A percentile compares a stretch with the other conserved stretches of the same genome.
Conservation (phyloP, 2,329 filamentous ascomycete species). For the Colletotrichum sp. region DNA sequence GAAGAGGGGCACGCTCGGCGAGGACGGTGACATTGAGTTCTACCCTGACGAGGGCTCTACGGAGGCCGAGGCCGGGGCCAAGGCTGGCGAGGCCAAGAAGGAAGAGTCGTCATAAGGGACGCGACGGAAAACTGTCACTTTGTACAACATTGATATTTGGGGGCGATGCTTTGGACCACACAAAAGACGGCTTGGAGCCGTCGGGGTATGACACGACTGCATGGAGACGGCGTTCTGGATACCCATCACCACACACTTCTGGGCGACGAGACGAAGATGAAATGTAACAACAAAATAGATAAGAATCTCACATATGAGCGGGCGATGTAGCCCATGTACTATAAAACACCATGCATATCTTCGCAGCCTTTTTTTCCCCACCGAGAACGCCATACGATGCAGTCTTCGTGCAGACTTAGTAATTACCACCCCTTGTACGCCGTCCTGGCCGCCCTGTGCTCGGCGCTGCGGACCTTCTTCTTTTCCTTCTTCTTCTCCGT, state of each 20-base stretch:
- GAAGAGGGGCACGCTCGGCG: conserved; percentile 72
- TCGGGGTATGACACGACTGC: conserved; percentile 7
- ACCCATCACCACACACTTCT: neutral
- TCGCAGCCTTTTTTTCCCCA: neutral
- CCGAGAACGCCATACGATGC: conserved; percentile 22
- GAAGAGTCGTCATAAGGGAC: neutral
- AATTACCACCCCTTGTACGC: conserved; percentile 63
- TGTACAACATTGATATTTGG: neutral
- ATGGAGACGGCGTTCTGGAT: conserved; percentile 14
- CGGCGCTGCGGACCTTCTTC: conserved; percentile 77
- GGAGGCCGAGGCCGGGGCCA: neutral
- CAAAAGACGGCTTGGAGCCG: neutral
- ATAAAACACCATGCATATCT: conserved; percentile 6
- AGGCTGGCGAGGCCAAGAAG: neutral
- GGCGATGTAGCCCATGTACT: conserved; percentile 15
- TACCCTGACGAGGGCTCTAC: conserved; percentile 72
- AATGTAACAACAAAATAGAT: conserved; percentile 7
- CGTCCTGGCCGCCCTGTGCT: conserved; percentile 74
- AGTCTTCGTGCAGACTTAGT: neutral
- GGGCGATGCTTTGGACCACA: neutral
- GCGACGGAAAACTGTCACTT: neutral
- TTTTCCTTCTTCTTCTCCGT: conserved; percentile 84
- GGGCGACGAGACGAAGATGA: neutral
- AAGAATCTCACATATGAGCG: conserved; percentile 11
- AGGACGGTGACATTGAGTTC: conserved; percentile 89